These are phyloP conservation scores for Xylaria sp. DNA, from an alignment of 2,329 filamentous ascomycete genomes.

Conservation along the genomic window DNA sequence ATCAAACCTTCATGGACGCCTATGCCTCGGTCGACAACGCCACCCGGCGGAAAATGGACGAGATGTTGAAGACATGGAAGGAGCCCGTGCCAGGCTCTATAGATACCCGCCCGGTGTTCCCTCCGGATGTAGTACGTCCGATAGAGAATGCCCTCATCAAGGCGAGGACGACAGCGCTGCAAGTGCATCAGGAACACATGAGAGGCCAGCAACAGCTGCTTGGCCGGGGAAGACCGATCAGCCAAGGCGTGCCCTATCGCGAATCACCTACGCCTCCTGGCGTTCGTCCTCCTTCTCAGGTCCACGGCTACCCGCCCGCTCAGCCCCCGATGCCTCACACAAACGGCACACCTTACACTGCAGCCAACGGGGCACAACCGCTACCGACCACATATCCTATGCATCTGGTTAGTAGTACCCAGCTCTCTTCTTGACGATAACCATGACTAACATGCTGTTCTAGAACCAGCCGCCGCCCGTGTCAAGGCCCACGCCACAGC, in stretches of 20 bases:
- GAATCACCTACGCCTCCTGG: conserved; percentile 75
- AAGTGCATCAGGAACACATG: conserved; percentile 58
- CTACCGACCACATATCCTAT: conserved; percentile 33
- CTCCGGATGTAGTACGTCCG: conserved; percentile 79
- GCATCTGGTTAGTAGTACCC: conserved; percentile 37
- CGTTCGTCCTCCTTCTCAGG: conserved; percentile 41
- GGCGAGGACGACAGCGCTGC: conserved; percentile 65
- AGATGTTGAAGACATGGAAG: conserved; percentile 98
- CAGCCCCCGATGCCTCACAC: conserved; percentile 44
- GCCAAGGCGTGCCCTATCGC: conserved; percentile 62
- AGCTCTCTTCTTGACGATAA: not conserved
- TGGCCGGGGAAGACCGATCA: conserved; percentile 53
- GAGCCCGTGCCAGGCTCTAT: conserved; percentile 92
- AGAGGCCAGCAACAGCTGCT: conserved; percentile 59
- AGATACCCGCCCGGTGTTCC: conserved; percentile 90
- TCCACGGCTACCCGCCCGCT: conserved; percentile 36
- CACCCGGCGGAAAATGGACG: conserved; percentile 89
- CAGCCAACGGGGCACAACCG: conserved; percentile 28
- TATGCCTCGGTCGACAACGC: conserved; percentile 85
- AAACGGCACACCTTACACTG: conserved; percentile 37
- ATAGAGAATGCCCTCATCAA: conserved; percentile 96
- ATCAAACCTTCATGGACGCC: conserved; percentile 94
- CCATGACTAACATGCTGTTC: conserved; percentile 17
- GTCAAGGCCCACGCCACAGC: conserved; percentile 40
- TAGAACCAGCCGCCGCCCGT: conserved; percentile 27